Conservation (phyloP, 306 rosid genomes). For the Rosa lucieae region DNA sequence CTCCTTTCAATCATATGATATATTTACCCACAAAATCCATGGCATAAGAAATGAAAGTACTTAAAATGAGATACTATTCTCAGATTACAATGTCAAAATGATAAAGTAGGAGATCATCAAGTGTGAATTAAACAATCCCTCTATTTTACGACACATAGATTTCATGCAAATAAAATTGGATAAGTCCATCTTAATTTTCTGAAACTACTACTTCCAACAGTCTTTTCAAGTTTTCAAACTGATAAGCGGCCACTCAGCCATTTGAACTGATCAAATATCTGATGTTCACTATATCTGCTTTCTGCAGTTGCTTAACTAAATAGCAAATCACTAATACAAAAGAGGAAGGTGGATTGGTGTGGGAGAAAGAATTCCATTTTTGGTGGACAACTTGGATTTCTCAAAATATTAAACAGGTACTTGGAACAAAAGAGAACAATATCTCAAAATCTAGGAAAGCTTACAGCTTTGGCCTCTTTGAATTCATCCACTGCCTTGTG, state of each 20-base stretch:
- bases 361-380: background rate
- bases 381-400: background rate
- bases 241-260: background rate
- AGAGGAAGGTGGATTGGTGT: background rate
- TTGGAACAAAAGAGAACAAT: background rate
- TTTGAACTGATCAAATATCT: background rate
- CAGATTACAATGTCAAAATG: background rate
- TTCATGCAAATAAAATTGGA: background rate
- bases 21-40: too few species aligned
- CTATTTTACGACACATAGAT: background rate
- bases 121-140: background rate
- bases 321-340: background rate
- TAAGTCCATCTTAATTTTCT: background rate
- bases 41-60: background rate
- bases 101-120: background rate
- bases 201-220: conserved; percentile 8
- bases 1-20: background rate
- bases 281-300: background rate
- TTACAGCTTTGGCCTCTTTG: conserved; percentile 82
- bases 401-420: background rate
- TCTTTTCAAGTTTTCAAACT: background rate
- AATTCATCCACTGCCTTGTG: conserved; percentile 80
- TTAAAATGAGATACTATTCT: background rate
- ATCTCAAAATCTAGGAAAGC: conserved; percentile 24
- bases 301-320: background rate